Percentiles rank a stretch among this genome's conserved stretches.
These are phyloP conservation scores for Coniochaeta pulveracea DNA, from an alignment of 2,329 filamentous ascomycete species.

Conservation along the genomic window DNA sequence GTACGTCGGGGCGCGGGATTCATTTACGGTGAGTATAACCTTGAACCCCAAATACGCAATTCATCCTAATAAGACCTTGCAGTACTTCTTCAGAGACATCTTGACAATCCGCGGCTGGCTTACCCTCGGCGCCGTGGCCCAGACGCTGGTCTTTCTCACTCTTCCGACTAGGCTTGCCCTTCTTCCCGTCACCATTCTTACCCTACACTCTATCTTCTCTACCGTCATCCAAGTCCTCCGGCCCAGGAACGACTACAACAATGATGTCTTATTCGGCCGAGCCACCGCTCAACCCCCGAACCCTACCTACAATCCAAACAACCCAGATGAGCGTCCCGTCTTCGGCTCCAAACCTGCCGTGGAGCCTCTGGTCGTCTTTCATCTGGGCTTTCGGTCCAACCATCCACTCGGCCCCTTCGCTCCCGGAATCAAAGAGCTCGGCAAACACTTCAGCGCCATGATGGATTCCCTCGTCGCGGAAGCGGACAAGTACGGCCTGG, in stretches of 20 bases:
- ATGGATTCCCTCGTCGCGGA: slow-evolving; percentile 20
- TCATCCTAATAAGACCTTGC: not conserved
- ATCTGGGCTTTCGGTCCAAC: slow-evolving; percentile 31
- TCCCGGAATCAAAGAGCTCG: slow-evolving; percentile 29
- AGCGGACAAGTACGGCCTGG: slow-evolving; percentile 32
- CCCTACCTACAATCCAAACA: not conserved
- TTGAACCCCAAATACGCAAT: not conserved
- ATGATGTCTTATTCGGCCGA: slow-evolving; percentile 19
- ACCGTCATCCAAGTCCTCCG: slow-evolving; percentile 16
- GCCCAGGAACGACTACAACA: slow-evolving; percentile 12
- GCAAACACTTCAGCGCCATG: slow-evolving; percentile 26
- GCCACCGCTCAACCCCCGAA: slow-evolving; percentile 21
- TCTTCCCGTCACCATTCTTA: slow-evolving; percentile 18
- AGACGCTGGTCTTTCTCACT: slow-evolving; percentile 19
- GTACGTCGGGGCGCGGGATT: not conserved
- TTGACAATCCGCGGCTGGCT: slow-evolving; percentile 21
- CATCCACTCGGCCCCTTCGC: slow-evolving; percentile 36
- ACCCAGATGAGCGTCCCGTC: slow-evolving; percentile 8
- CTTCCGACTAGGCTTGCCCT: slow-evolving; percentile 23
- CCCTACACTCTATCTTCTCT: slow-evolving; percentile 19
- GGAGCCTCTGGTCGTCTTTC: slow-evolving; percentile 27
- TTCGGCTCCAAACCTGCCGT: slow-evolving; percentile 17
- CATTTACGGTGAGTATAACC: not conserved
- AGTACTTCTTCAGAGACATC: slow-evolving; percentile 20
- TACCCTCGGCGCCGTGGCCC: slow-evolving; percentile 21